These are phyloP conservation scores for Amesomyces nigricolor DNA, from an alignment of 2,329 filamentous ascomycete species.

Conservation along the genomic window DNA sequence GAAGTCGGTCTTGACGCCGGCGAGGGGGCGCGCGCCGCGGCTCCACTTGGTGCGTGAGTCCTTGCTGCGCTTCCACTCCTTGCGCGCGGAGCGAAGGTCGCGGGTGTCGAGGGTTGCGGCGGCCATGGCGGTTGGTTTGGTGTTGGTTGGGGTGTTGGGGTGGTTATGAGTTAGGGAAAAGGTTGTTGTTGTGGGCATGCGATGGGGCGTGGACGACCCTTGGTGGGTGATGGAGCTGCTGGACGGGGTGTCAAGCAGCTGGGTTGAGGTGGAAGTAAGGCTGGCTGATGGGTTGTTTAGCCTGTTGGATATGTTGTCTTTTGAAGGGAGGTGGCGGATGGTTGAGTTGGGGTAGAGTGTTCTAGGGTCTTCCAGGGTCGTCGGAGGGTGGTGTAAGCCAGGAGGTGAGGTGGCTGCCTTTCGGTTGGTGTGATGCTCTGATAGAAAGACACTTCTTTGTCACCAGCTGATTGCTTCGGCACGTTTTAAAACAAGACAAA, in stretches of 20 bases:
- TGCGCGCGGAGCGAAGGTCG: slow-evolving; percentile 40
- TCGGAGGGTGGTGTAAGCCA: neutral
- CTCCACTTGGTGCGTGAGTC: slow-evolving; percentile 40
- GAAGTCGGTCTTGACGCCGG: slow-evolving; percentile 25
- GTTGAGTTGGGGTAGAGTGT: neutral
- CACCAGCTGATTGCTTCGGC: neutral
- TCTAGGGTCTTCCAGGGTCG: neutral
- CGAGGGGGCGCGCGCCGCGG: slow-evolving; percentile 32
- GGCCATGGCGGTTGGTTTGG: slow-evolving; percentile 24
- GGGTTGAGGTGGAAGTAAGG: neutral
- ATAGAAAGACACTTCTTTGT: neutral
- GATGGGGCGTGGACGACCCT: neutral
- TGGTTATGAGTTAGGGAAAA: neutral
- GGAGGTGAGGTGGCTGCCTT: neutral
- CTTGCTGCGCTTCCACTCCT: slow-evolving; percentile 41
- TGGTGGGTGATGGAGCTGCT: neutral
- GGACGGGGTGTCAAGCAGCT: neutral
- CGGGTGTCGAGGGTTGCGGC: slow-evolving; percentile 28
- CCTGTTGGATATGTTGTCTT: neutral
- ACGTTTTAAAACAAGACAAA: slow-evolving; percentile 1
- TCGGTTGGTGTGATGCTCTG: neutral
- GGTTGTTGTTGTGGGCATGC: too few relatives aligned
- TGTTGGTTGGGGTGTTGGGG: neutral
- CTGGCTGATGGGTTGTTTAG: neutral
- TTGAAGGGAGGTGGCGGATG: neutral